phyloP scores from a whole-genome alignment of 2,329 filamentous ascomycete genomes.

The Botrytis fragariae region DNA sequence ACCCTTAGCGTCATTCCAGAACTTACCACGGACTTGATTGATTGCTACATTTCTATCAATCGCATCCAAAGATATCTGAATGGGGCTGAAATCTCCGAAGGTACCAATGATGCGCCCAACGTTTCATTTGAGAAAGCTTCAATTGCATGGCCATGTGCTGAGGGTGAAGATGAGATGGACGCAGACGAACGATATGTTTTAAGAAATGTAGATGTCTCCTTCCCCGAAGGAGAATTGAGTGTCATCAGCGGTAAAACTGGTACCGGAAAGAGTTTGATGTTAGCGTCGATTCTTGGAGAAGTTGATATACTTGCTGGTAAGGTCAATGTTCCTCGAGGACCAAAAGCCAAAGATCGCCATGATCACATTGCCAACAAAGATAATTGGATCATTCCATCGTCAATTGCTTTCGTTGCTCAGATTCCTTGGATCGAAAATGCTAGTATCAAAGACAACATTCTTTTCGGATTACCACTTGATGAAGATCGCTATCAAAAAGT shows the following conservation, averaged over 20 bases:
- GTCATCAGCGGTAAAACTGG: conserved; percentile 77
- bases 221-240: conserved; percentile 67
- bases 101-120: conserved; percentile 53
- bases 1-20: conserved; percentile 71
- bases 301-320: conserved; percentile 64
- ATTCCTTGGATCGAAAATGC: conserved; percentile 86
- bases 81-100: conserved; percentile 59
- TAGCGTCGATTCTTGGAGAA: conserved; percentile 73
- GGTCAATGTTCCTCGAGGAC: conserved; percentile 54
- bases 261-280: conserved; percentile 72
- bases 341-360: conserved; percentile 52
- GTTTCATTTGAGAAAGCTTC: conserved; percentile 66
- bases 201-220: conserved; percentile 61
- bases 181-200: conserved; percentile 63
- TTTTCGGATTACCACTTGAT: conserved; percentile 71
- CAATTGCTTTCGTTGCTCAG: conserved; percentile 71
- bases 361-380: conserved; percentile 58
- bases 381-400: conserved; percentile 67
- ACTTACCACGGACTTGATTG: conserved; percentile 65
- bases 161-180: conserved; percentile 54
- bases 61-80: conserved; percentile 71
- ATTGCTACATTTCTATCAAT: conserved; percentile 69
- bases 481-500: conserved; percentile 68
- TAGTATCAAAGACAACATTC: conserved; percentile 72
- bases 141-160: conserved; percentile 72